Conservation (phyloP, 805 yeast genomes). For the Torulaspora indica region DNA sequence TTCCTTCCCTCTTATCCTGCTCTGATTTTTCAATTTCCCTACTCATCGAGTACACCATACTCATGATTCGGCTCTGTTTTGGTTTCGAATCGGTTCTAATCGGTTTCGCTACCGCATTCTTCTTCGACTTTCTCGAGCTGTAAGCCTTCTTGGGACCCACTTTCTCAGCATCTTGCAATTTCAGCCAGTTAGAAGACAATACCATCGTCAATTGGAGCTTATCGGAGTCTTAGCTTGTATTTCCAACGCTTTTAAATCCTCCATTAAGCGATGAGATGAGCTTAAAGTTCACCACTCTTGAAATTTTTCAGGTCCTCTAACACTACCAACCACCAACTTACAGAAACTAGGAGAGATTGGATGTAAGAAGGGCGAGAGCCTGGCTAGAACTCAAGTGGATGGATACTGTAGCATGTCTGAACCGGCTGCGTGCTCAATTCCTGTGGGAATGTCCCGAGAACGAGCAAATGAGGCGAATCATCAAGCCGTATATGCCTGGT, state of each 20-base stretch:
- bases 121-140: slow-evolving; percentile 1
- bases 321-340: not conserved
- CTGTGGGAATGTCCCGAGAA: slow-evolving; percentile 27
- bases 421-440: slow-evolving; percentile 31
- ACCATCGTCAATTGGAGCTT: slow-evolving; percentile 22
- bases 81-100: not conserved
- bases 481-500: slow-evolving; percentile 25
- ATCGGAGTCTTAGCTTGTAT: not conserved
- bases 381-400: slow-evolving; percentile 11
- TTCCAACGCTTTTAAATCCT: not conserved
- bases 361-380: not conserved
- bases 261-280: not conserved
- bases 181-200: slow-evolving; percentile 37
- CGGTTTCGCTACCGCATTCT: not conserved
- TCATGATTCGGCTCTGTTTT: slow-evolving; percentile 26
- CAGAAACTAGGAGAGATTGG: not conserved
- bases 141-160: slow-evolving; percentile 13
- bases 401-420: slow-evolving; percentile 30
- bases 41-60: slow-evolving; percentile 33
- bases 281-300: not conserved
- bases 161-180: slow-evolving; percentile 23
- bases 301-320: slow-evolving; percentile 1
- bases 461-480: slow-evolving; percentile 31
- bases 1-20: slow-evolving; percentile 24
- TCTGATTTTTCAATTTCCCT: slow-evolving; percentile 27